Conservation (phyloP, 83 land plant genomes). For the Thuja plicata region DNA sequence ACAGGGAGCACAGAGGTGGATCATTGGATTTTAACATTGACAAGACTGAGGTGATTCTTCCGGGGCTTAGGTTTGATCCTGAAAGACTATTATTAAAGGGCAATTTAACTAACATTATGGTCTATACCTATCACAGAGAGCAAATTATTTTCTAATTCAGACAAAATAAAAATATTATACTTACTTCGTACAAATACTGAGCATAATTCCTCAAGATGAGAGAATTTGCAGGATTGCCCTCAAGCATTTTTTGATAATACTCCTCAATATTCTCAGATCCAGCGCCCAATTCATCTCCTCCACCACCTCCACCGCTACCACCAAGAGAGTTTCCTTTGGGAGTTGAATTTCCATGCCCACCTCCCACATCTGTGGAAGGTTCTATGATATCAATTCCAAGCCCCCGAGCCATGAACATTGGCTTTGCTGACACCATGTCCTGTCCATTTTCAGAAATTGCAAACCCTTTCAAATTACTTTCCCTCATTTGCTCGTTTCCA, state of each 20-base stretch:
- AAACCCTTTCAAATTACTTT: constrained; percentile 1
- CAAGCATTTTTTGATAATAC: constrained; percentile 55
- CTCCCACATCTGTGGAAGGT: constrained; percentile 13
- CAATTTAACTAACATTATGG: neutral
- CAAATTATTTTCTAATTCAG: neutral
- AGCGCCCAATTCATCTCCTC: constrained; percentile 14
- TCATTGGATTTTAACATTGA: neutral
- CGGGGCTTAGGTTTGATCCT: neutral
- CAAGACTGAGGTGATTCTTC: neutral
- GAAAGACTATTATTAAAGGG: neutral
- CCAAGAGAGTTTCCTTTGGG: constrained; percentile 8
- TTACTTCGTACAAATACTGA: constrained; percentile 60
- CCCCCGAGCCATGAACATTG: constrained; percentile 49
- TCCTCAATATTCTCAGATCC: constrained; percentile 30
- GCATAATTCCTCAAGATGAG: constrained; percentile 73
- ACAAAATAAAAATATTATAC: neutral
- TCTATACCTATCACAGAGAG: neutral
- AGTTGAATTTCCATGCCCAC: constrained; percentile 10
- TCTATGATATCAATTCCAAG: constrained; percentile 35
- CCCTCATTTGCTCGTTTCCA: neutral
- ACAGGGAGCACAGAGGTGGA: neutral
- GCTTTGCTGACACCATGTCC: neutral
- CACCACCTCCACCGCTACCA: constrained; percentile 26
- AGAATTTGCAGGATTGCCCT: constrained; percentile 53
- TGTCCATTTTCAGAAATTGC: neutral